Evolutionary conservation across 805 yeast species (phyloP), one percentile per base, ranked within the genome.

Genomic region (Saccharomycopsis guyanensis): DNA sequence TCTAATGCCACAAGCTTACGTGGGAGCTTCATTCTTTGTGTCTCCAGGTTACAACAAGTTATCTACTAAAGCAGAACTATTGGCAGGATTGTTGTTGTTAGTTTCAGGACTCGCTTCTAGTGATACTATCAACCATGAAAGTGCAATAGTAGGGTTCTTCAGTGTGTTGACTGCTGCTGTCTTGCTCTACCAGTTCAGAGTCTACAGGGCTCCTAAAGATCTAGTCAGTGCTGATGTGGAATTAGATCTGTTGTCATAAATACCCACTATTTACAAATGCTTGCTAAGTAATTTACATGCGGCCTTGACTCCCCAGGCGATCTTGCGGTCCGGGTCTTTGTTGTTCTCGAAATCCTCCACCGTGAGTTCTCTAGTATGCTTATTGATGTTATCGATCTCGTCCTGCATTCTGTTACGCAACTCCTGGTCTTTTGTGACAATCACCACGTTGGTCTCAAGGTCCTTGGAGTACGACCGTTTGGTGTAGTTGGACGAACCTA

Each of bases 401-500:
- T 55, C 54, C 25, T 64, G 63, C 83, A 89, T 80, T 41, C 66
- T 57, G 3, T 53, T 42, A 57, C 80, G 80, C 52, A 91, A 68
- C 2, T 65, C 67, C 15, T 69, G 64, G 59, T 86, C 89, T 44
- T 69, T 73, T 1, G 97, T 89, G 12, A 88, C 65, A 1, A 91
- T 62, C 1, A 93, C 67, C 0, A 89, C 94, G 59, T 93, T 91
- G 5, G 91, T 74, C 64, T 93, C 98, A 47, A 93, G 69, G 62
- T 93, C 98, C 49, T 82, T 75, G 2, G 82, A 72, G 58, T 91
- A 91, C 0, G 97, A 89, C 51, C 98, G 71, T 52, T 82, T 76
- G 0, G 98, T 93, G 62, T 88, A 93, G 61, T 93, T 93, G 0
- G 97, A 87, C 0, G 96, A 86, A 0, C 98, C 98, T 42, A 93